Evolutionary conservation across 257 asterid genomes (phyloP), one percentile per base, ranked within the genome.

Genomic region (Primulina eburnea): DNA sequence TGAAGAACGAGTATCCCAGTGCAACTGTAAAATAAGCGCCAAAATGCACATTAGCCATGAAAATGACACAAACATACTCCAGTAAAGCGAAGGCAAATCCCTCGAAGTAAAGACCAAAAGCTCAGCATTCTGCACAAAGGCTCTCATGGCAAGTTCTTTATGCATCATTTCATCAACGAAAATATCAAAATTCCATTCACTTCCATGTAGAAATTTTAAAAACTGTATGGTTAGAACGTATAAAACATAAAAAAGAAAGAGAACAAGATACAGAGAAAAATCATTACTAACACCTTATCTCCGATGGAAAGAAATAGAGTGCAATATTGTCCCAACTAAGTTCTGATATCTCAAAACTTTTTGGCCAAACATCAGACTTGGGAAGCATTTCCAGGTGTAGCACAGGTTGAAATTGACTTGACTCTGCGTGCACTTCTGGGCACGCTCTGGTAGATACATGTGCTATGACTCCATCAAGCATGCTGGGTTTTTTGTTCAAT

Each of bases 51-150:
- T n/a, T 4, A 65, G 28, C 10, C 63, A 53, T 20, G 1, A 32
- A n/a, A 50, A 59, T 40, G 59, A 70, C 10, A 47, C 30, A 4
- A 67, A 80, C 97, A 83, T 72, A 92, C 98, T 85, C 96, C 96
- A 90, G 71, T 80, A 80, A 43, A 21, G 62, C 21, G 81, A 57
- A 24, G 97, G 95, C 73, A 92, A 71, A 71, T 87, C 93, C 1
- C 60, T 72, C 6, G 97, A 92, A 76, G 94, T 68, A 66, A 92
- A 92, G 62, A 90, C 78, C 83, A 92, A 79, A 67, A 92, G 96
- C 83, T 92, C 98, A 4, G 91, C 92, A 76, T 85, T 86, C 67
- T 78, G 73, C 68, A 83, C 17, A 1, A 24, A 30, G 18, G 80
- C 91, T 86, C 77, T 90, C 81, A 90, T 57, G 29, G 85, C 98